Base-by-base conservation (phyloP, 495 filamentous ascomycete species). In the Penicillium paxilli region DNA sequence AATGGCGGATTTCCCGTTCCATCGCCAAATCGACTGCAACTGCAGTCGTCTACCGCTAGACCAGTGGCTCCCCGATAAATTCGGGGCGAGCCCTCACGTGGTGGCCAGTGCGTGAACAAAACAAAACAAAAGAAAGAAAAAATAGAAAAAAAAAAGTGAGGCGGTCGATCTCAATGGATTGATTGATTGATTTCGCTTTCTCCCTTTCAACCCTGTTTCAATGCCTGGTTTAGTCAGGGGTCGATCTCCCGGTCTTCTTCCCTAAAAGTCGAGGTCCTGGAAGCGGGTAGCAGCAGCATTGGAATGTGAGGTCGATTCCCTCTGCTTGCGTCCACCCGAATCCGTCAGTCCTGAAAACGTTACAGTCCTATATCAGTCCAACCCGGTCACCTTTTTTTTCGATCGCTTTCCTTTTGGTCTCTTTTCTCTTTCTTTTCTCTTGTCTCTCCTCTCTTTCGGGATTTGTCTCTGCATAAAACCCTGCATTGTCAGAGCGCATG, bases 321-420 rank as follows among this genome's bases (percentile, higher is more conserved):
- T 45, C 56, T 64, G 63, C 40, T 66, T 66, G 60, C 63, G 60
- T 60, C 57, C 44, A 47, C 55, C 63, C 63, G 57, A 55, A 64
- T 61, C 63, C 58, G 63, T 59, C 51, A 35, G 40, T 65, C 58
- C 57, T 51, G 60, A 63, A 61, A 62, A 58, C 59, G 59, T 58
- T 56, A 32, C 46, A 50, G 44, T 49, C 44, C 49, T 64, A 64
- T 66, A 66, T 66, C 60, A 63, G 57, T 40, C 44, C 60, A 63
- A 60, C 59, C 60, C 57, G 60, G 63, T 66, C 63, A 54, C 57
- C 57, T 64, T 58, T 21, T 47, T 52, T 58, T 64, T 65, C 35
- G 12, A 17, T 44, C 35, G 49, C 33, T 35, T 25, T n/a, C 12
- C 20, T 55, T 65, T 57, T 51, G 35, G 50, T 54, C 51, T 51